phyloP scores from a whole-genome alignment of 1,139 yeast genomes.

The Saccharomyces hybrid region DNA sequence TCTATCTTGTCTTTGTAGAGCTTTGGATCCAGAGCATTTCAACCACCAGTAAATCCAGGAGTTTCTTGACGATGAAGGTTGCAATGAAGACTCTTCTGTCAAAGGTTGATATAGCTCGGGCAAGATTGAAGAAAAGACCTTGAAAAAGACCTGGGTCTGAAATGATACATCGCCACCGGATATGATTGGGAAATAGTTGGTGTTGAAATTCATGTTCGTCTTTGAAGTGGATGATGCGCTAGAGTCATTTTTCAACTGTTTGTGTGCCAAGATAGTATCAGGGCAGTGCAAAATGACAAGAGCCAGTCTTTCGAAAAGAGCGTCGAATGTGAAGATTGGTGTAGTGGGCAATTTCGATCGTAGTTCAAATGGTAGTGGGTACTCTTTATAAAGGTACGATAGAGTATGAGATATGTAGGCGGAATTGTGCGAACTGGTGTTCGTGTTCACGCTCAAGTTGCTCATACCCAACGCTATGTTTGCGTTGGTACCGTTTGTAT shows the following conservation, averaged over 20 bases:
- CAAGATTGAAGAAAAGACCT: conserved; percentile 53
- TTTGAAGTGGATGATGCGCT: conserved; percentile 1
- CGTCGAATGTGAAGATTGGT: conserved; percentile 40
- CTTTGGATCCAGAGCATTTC: conserved; percentile 85
- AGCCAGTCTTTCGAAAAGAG: conserved; percentile 67
- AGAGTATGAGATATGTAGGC: conserved; percentile 6
- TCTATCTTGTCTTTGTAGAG: conserved; percentile 72
- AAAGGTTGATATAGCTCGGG: conserved; percentile 76
- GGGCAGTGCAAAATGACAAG: conserved; percentile 72
- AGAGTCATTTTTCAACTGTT: conserved; percentile 14
- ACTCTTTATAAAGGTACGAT: conserved; percentile 23
- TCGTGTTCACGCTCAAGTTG: not conserved
- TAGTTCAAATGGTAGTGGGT: conserved; percentile 24
- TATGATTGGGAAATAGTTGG: conserved; percentile 38
- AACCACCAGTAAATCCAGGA: conserved; percentile 96
- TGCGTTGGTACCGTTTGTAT: not conserved
- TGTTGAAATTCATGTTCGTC: conserved; percentile 9
- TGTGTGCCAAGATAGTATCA: conserved; percentile 33
- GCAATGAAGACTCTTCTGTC: conserved; percentile 70
- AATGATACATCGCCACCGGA: conserved; percentile 53
- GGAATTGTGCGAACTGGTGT: not conserved
- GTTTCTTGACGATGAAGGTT: conserved; percentile 52
- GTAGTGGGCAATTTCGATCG: conserved; percentile 16
- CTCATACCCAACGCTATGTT: not conserved
- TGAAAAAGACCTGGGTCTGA: conserved; percentile 44